A percentile compares a stretch with the other conserved stretches of the same genome.
Conservation (phyloP, 306 rosid species). For the Echinosophora koreensis region DNA sequence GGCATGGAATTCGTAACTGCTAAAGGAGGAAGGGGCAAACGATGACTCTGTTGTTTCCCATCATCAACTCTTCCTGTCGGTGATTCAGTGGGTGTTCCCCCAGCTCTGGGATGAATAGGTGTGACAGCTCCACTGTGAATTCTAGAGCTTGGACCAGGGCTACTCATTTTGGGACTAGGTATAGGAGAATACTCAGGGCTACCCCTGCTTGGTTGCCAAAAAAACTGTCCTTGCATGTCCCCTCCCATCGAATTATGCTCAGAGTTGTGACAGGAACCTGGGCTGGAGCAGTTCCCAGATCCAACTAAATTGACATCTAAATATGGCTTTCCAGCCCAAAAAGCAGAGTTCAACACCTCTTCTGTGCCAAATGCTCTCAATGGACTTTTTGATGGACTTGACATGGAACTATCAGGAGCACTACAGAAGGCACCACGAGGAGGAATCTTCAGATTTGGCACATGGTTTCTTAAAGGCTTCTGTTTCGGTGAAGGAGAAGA, state of each 20-base stretch:
- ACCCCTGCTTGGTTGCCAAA: conserved; percentile 62
- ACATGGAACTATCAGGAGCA: conserved; percentile 83
- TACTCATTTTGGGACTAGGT: conserved; percentile 60
- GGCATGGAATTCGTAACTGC: conserved; percentile 66
- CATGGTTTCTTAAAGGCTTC: conserved; percentile 82
- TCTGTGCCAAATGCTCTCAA: conserved; percentile 58
- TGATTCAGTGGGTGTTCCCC: conserved; percentile 70
- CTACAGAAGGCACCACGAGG: conserved; percentile 81
- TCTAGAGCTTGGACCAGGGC: conserved; percentile 95
- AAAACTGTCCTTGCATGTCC: conserved; percentile 80
- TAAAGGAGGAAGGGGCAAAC: conserved; percentile 94
- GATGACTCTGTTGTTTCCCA: conserved; percentile 90
- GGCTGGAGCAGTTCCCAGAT: conserved; percentile 97
- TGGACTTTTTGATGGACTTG: conserved; percentile 59
- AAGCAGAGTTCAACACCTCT: conserved; percentile 55
- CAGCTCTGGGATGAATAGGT: conserved; percentile 94
- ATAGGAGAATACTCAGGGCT: conserved; percentile 62
- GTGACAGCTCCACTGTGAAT: conserved; percentile 99
- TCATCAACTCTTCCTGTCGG: conserved; percentile 84
- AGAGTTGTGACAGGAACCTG: conserved; percentile 97
- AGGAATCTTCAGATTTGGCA: conserved; percentile 89
- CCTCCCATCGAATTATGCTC: conserved; percentile 99
- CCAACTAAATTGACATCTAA: conserved; percentile 62
- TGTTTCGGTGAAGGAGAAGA: conserved; percentile 75
- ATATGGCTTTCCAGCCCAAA: conserved; percentile 50